Conservation (phyloP, 768 basidiomycete genomes). For the Paxillus ammoniavirescens region DNA sequence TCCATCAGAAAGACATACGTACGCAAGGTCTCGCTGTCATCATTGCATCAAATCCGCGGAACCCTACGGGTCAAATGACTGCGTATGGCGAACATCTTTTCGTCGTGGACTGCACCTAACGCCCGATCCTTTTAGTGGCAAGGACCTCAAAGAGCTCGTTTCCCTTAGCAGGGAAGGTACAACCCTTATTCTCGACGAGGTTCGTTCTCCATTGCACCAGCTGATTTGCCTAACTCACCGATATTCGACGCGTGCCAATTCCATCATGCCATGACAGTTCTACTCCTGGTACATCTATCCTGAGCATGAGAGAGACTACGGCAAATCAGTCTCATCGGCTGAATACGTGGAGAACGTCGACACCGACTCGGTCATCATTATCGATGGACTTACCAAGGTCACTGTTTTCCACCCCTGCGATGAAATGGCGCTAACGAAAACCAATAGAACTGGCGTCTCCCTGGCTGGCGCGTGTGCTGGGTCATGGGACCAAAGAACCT, state of each 20-base stretch:
- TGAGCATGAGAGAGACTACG: constrained; percentile 68
- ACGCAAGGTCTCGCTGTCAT: constrained; percentile 84
- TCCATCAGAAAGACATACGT: constrained; percentile 65
- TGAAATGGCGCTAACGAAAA: constrained; percentile 6
- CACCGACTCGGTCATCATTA: constrained; percentile 76
- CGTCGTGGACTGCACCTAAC: constrained; percentile 7
- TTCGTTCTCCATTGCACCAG: constrained; percentile 24
- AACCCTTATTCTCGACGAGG: constrained; percentile 85
- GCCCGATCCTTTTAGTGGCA: constrained; percentile 47
- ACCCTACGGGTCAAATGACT: constrained; percentile 91
- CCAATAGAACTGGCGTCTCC: constrained; percentile 86
- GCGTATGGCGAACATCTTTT: constrained; percentile 39
- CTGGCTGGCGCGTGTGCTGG: constrained; percentile 95
- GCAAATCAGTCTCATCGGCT: constrained; percentile 79
- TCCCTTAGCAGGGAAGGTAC: constrained; percentile 70
- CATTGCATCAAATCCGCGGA: constrained; percentile 91
- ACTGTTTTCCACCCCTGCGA: not conserved
- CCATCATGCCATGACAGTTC: constrained; percentile 50
- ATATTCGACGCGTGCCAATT: not conserved
- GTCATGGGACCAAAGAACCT: constrained; percentile 89
- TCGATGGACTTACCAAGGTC: constrained; percentile 92
- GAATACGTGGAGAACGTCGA: constrained; percentile 87
- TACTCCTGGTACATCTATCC: constrained; percentile 97
- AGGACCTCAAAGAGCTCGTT: constrained; percentile 81
- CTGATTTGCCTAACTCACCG: not conserved